phyloP scores from a whole-genome alignment of 257 asterid genomes.

The Verbascum thapsus region DNA sequence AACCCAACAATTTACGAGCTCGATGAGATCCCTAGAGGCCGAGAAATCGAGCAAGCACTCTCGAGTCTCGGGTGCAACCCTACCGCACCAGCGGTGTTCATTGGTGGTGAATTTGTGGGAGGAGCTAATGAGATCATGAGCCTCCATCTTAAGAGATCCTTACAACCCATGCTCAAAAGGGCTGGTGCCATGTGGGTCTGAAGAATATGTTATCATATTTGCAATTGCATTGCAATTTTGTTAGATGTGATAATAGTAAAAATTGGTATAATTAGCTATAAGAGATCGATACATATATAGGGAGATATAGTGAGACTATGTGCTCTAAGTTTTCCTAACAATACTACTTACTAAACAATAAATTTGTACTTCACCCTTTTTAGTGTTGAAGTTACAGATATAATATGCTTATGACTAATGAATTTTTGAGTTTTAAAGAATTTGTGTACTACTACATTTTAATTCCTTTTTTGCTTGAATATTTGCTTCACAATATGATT shows the following conservation, averaged over 20 bases:
- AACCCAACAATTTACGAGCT: slow-evolving; percentile 66
- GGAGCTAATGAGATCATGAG: slow-evolving; percentile 79
- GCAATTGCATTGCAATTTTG: slow-evolving; percentile 21
- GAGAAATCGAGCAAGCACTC: slow-evolving; percentile 73
- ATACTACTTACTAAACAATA: slow-evolving; percentile 21
- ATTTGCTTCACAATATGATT: too few species aligned
- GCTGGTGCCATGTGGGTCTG: slow-evolving; percentile 86
- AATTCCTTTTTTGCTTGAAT: neutral
- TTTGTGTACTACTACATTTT: neutral
- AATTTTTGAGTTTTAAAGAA: slow-evolving; percentile 21
- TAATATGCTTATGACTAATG: slow-evolving; percentile 2
- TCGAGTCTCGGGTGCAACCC: slow-evolving; percentile 54
- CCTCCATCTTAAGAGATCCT: slow-evolving; percentile 67
- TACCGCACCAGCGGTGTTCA: slow-evolving; percentile 63
- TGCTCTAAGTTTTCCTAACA: slow-evolving; percentile 39
- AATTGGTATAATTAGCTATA: slow-evolving; percentile 25
- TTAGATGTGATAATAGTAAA: slow-evolving; percentile 13
- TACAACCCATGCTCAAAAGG: slow-evolving; percentile 64
- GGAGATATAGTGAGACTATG: slow-evolving; percentile 31
- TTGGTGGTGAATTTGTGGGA: slow-evolving; percentile 67
- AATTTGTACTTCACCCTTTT: slow-evolving; percentile 30
- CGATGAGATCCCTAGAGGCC: slow-evolving; percentile 58
- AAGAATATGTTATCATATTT: neutral
- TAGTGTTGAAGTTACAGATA: slow-evolving; percentile 32
- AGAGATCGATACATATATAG: slow-evolving; percentile 26